Conservation (phyloP, 2,329 filamentous ascomycete genomes). For the Ustulina deusta region DNA sequence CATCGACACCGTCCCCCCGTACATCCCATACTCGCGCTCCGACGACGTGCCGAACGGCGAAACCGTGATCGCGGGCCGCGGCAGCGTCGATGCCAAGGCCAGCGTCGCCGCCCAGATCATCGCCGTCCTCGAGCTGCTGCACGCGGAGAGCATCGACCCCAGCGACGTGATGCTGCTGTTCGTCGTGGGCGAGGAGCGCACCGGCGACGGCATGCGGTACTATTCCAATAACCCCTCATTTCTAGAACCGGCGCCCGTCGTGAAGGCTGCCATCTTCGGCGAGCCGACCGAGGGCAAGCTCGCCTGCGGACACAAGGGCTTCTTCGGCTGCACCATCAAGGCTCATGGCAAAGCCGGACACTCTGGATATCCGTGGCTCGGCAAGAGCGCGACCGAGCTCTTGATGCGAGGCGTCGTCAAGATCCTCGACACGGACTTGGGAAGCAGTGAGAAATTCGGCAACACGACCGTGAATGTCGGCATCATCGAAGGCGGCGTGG, state of each 20-base stretch:
- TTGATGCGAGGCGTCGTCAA: conserved; percentile 78
- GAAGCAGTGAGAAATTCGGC: conserved; percentile 81
- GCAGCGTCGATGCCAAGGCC: conserved; percentile 78
- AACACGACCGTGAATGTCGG: conserved; percentile 93
- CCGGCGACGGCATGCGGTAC: conserved; percentile 81
- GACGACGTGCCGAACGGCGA: conserved; percentile 58
- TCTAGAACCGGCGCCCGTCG: conserved; percentile 53
- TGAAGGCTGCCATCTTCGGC: conserved; percentile 84
- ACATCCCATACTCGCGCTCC: conserved; percentile 74
- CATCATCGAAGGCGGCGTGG: conserved; percentile 81
- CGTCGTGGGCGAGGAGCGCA: conserved; percentile 85
- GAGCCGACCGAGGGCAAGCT: conserved; percentile 93
- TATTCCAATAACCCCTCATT: conserved; percentile 58
- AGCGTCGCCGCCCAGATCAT: conserved; percentile 79
- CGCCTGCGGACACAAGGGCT: conserved; percentile 92
- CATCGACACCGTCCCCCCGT: conserved; percentile 82
- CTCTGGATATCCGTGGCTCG: conserved; percentile 92
- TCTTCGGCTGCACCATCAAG: conserved; percentile 73
- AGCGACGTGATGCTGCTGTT: conserved; percentile 71
- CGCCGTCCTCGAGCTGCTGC: conserved; percentile 70
- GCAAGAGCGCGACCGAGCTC: conserved; percentile 84
- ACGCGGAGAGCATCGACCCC: conserved; percentile 53
- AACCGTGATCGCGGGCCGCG: conserved; percentile 75
- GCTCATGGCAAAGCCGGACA: conserved; percentile 84
- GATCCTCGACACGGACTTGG: conserved; percentile 77